These are phyloP conservation scores for Parietaria judaica DNA, from an alignment of 306 rosid species.

Conservation along the genomic window DNA sequence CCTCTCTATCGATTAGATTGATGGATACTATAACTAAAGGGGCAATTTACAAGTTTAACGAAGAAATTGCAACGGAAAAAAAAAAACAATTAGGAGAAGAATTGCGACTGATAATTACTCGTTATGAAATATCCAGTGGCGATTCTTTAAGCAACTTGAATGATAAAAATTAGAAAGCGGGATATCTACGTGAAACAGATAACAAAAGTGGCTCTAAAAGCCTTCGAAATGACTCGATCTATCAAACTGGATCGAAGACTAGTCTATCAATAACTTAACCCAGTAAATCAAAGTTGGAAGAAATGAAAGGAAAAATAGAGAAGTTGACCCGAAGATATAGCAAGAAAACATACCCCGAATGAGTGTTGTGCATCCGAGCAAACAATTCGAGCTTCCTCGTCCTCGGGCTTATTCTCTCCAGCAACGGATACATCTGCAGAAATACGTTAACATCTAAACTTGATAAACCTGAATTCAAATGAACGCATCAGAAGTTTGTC, in stretches of 20 bases:
- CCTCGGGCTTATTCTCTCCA: conserved; percentile 97
- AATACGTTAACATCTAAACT: conserved; percentile 8
- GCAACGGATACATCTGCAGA: conserved; percentile 86
- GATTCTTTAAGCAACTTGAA: no score
- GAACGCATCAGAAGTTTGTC: conserved; percentile 2
- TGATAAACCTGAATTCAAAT: conserved; percentile 1
- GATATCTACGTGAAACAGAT: no score
- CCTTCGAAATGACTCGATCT: no score
- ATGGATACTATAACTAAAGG: no score
- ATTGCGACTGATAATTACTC: no score
- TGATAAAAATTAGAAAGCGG: no score
- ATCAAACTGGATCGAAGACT: not conserved
- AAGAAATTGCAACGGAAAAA: no score
- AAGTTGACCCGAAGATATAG: not conserved
- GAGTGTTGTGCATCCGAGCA: conserved; percentile 99
- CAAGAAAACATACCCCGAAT: conserved; percentile 62
- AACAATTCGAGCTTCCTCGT: conserved; percentile 93
- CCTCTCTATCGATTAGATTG: no score
- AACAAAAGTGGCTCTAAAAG: no score
- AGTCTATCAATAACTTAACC: not conserved
- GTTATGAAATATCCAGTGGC: no score
- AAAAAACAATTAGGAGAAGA: no score
- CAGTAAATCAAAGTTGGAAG: not conserved
- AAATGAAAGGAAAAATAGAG: not conserved
- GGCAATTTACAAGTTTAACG: no score